Percentiles rank a stretch among this genome's conserved stretches.
phyloP scores from a whole-genome alignment of 1,284 basidiomycete species.

The Spongiforma sp. region DNA sequence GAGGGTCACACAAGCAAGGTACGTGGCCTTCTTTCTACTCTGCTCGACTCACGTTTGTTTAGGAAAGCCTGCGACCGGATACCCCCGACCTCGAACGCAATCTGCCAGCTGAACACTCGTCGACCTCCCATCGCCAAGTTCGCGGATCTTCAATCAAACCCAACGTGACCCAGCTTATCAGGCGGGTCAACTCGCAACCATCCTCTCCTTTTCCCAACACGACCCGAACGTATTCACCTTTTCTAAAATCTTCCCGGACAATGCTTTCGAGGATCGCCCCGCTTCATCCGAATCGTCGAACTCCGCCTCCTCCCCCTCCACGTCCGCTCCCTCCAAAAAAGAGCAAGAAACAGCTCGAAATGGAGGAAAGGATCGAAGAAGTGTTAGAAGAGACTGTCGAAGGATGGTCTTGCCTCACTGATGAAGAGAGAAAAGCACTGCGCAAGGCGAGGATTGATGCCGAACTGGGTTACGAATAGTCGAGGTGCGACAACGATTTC shows the following conservation, averaged over 20 bases:
- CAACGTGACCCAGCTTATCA: conserved; percentile 75
- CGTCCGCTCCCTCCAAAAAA: conserved; percentile 70
- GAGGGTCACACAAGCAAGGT: conserved; percentile 24
- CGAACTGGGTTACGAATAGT: conserved; percentile 62
- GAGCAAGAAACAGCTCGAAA: conserved; percentile 74
- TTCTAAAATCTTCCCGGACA: conserved; percentile 64
- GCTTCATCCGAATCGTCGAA: conserved; percentile 69
- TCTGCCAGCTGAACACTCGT: conserved; percentile 5
- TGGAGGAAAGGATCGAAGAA: conserved; percentile 80
- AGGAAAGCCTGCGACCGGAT: conserved; percentile 21
- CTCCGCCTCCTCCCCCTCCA: conserved; percentile 71
- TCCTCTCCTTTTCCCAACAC: conserved; percentile 60
- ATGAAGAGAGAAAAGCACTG: conserved; percentile 65
- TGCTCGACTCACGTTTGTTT: conserved; percentile 5
- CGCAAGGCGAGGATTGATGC: conserved; percentile 64
- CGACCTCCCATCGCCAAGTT: conserved; percentile 3
- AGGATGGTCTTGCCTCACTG: conserved; percentile 71
- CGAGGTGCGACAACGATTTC: background rate
- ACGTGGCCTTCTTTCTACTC: background rate
- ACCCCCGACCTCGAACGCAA: conserved; percentile 4
- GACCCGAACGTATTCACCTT: conserved; percentile 60
- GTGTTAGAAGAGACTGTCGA: conserved; percentile 74
- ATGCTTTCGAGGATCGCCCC: conserved; percentile 71
- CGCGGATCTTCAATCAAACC: conserved; percentile 26
- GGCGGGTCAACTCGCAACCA: conserved; percentile 68